Evolutionary conservation across 352 stramenopile species (phyloP).

Genomic region (Globisporangium radiosum): DNA sequence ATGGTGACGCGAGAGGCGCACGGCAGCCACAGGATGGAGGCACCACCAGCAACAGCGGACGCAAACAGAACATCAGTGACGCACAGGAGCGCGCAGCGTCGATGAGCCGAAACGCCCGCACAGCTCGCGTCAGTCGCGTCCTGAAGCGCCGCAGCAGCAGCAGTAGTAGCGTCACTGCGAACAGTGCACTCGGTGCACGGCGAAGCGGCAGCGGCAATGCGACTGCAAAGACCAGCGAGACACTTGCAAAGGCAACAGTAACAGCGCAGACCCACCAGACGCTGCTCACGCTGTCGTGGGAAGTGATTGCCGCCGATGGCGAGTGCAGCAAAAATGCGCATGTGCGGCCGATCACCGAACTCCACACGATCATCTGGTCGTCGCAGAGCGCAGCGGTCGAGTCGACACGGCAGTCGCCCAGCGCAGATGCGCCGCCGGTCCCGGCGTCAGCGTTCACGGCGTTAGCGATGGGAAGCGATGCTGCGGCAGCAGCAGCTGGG

Average conservation of each 20-base stretch:
- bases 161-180: neutral
- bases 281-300: slow-evolving; percentile 61
- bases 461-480: neutral
- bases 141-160: slow-evolving; percentile 14
- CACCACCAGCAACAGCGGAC: neutral
- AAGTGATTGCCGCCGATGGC: slow-evolving; percentile 10
- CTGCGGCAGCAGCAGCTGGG: neutral
- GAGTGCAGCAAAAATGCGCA: neutral
- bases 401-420: neutral
- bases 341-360: slow-evolving; percentile 43
- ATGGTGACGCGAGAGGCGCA: neutral
- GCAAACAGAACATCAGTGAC: neutral
- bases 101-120: slow-evolving; percentile 3
- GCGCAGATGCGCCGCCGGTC: neutral
- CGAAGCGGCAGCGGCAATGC: neutral
- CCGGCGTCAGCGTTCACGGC: slow-evolving; percentile 4
- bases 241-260: neutral
- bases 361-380: slow-evolving; percentile 64
- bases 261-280: slow-evolving; percentile 27
- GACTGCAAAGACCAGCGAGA: neutral
- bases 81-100: slow-evolving; percentile 5
- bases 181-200: neutral
- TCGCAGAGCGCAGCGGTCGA: slow-evolving; percentile 15
- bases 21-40: neutral
- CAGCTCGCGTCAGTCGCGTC: neutral